Base-by-base conservation (phyloP, 805 yeast species). In the Torulaspora quercuum region DNA sequence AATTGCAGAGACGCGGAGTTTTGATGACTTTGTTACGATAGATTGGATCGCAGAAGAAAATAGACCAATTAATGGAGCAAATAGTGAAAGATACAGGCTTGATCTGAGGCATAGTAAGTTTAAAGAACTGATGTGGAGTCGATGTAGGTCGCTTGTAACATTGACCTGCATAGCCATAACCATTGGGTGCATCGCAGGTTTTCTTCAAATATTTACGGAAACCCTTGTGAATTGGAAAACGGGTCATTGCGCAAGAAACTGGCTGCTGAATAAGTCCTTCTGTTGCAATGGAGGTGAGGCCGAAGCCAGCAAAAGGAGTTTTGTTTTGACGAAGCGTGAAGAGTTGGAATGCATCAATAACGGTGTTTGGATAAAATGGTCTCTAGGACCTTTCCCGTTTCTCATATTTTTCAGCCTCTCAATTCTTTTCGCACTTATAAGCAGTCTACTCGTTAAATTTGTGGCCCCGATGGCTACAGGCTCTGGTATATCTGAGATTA, bases 401-500 rank as follows among this genome's bases (percentile, higher is more conserved):
- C 1, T 75, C 1, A 53, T 75, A 0, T 90, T 80, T 52, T 69
- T 86, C 3, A 6, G 64, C 0, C 60, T 80, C 1, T 82, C 95
- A 4, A 63, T 79, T 0, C 10, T 65, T 0, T 78, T 90, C 49
- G 83, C 92, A 3, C 58, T 70, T 6, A 47, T 70, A 7, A 80
- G 95, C 1, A 86, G 90, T 0, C 55, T 70, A 9, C 54, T 88
- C 22, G 95, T 94, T 29, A 69, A 76, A 46, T 57, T 59, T 9
- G 78, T 76, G 48, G 89, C 95, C 0, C 95, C 95, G 1, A 70
- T 80, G 35, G 97, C 98, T 2, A 94, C 97, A 1, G 99, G 99
- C 0, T 84, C 95, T 5, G 99, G 99, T 0, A 94, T 92, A 33
- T 83, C 97, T 10, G 99, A 92, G 61, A 90, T 92, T 56, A 92